These are phyloP conservation scores for Wickerhamomyces alni DNA, from an alignment of 805 yeast species.

Conservation along the genomic window DNA sequence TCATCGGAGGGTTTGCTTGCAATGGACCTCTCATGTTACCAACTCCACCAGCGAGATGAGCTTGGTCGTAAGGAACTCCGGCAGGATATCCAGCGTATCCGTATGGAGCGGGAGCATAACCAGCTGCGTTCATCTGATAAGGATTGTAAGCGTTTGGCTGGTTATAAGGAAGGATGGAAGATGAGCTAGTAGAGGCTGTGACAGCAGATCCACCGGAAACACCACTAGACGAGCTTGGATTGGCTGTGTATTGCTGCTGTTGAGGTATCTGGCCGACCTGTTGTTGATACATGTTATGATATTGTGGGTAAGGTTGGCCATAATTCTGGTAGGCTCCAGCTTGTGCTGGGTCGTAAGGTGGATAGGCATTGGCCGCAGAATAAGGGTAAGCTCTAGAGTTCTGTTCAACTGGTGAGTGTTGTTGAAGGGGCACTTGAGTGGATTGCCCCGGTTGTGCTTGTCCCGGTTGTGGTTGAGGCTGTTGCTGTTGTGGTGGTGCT, in stretches of 20 bases:
- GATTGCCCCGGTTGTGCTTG: too few species aligned
- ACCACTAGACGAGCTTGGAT: not conserved
- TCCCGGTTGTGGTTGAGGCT: too few species aligned
- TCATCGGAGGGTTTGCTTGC: conserved; percentile 14
- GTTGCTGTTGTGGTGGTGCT: conserved; percentile 6
- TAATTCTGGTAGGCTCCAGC: conserved; percentile 6
- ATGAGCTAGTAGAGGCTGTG: not conserved
- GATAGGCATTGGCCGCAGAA: conserved; percentile 4
- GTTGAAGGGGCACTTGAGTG: conserved; percentile 2
- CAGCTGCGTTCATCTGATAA: not conserved
- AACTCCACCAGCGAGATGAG: not conserved
- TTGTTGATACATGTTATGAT: not conserved
- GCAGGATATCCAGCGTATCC: conserved; percentile 11
- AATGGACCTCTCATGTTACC: conserved; percentile 11
- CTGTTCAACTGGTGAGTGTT: conserved; percentile 3
- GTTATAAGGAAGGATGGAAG: not conserved
- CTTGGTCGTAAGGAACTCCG: not conserved
- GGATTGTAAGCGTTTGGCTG: not conserved
- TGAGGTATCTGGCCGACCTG: not conserved
- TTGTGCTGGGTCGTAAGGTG: conserved; percentile 1
- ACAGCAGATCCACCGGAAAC: not conserved
- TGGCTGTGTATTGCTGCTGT: not conserved
- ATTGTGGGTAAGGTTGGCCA: not conserved
- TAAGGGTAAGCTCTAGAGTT: conserved; percentile 10
- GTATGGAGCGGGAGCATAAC: conserved; percentile 1